Conservation (phyloP, 2,329 filamentous ascomycete genomes). For the Neofusicoccum sp. region DNA sequence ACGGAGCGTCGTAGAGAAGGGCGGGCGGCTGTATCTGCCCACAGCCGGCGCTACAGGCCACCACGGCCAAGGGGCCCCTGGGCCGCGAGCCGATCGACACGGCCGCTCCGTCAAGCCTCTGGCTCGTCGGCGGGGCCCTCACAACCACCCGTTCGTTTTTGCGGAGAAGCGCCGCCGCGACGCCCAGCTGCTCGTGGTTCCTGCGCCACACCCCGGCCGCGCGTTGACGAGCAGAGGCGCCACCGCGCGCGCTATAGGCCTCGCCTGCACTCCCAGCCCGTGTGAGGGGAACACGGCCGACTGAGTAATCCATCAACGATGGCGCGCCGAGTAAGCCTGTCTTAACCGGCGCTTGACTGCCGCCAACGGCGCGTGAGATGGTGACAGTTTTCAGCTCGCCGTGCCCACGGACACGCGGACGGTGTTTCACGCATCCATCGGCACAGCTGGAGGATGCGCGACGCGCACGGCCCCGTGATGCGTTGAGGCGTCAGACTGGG, state of each 20-base stretch:
- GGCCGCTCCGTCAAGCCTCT: not conserved
- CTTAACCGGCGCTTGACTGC: too few relatives aligned
- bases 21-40: not conserved
- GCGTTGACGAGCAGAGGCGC: too few relatives aligned
- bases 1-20: not conserved
- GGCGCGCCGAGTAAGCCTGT: too few relatives aligned
- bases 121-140: not conserved
- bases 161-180: not conserved
- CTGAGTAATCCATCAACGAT: too few relatives aligned
- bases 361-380: too few relatives aligned
- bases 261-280: too few relatives aligned
- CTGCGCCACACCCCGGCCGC: not conserved
- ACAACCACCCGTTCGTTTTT: not conserved
- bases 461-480: conserved; percentile 8
- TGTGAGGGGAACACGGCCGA: too few relatives aligned
- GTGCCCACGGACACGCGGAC: not conserved
- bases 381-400: too few relatives aligned
- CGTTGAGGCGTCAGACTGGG: not conserved
- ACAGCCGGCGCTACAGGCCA: not conserved
- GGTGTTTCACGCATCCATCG: not conserved
- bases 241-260: too few relatives aligned
- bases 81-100: not conserved
- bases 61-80: not conserved
- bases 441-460: not conserved
- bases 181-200: not conserved